Conservation (phyloP, 2,329 filamentous ascomycete genomes). For the Keithomyces neogunnii region DNA sequence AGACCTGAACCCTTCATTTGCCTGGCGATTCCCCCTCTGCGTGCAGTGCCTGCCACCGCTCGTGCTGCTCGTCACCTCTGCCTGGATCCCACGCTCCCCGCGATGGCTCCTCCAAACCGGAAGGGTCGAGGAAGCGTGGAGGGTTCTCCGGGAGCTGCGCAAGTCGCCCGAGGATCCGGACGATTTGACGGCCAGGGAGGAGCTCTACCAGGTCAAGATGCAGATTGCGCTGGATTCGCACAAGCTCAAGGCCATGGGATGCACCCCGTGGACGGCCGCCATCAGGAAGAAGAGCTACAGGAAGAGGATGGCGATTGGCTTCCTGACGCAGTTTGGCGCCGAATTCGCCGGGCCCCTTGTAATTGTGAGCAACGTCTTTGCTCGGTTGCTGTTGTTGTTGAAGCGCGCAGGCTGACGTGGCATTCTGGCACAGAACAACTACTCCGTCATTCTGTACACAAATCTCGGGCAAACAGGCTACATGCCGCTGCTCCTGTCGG, state of each 20-base stretch:
- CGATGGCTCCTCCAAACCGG: conserved; percentile 41
- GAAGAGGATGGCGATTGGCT: conserved; percentile 29
- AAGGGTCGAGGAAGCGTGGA: conserved; percentile 33
- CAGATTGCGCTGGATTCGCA: conserved; percentile 33
- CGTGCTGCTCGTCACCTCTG: conserved; percentile 24
- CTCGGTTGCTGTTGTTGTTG: not conserved
- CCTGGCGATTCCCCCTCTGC: conserved; percentile 33
- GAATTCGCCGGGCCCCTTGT: conserved; percentile 44
- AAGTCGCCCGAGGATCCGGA: conserved; percentile 14
- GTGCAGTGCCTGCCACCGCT: conserved; percentile 31
- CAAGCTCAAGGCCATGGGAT: conserved; percentile 28
- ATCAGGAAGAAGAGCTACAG: conserved; percentile 36
- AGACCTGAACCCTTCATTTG: conserved; percentile 11
- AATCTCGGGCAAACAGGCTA: conserved; percentile 29
- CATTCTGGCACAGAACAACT: conserved; percentile 29
- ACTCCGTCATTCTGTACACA: conserved; percentile 28
- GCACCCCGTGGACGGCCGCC: conserved; percentile 34
- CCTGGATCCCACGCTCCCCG: conserved; percentile 32
- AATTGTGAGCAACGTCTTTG: conserved; percentile 28
- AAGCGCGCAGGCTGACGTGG: not conserved
- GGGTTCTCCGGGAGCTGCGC: conserved; percentile 31
- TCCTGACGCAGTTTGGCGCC: conserved; percentile 43
- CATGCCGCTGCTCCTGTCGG: conserved; percentile 31
- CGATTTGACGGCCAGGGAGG: conserved; percentile 33
- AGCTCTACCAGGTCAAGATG: conserved; percentile 36